These are phyloP conservation scores for Grifola frondosa DNA, from an alignment of 1,284 basidiomycete genomes.

Conservation along the genomic window DNA sequence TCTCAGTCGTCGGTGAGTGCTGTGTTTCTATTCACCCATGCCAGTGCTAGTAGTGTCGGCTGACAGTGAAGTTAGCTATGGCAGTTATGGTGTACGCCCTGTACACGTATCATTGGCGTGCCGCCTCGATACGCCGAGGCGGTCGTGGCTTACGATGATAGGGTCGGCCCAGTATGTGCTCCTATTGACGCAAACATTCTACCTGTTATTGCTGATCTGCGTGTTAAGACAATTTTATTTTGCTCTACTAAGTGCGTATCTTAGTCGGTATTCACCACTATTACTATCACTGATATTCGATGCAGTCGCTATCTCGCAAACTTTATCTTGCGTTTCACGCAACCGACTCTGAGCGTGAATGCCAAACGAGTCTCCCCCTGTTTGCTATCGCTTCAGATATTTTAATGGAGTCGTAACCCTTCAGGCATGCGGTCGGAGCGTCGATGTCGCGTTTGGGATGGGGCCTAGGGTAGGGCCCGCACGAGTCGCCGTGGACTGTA, in stretches of 20 bases:
- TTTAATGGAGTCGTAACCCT: too few species aligned
- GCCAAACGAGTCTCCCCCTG: too few species aligned
- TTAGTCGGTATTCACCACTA: neutral
- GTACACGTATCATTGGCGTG: conserved; percentile 95
- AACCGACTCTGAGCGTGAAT: conserved; percentile 18
- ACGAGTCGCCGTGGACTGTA: too few species aligned
- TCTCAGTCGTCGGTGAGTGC: conserved; percentile 82
- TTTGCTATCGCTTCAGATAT: too few species aligned
- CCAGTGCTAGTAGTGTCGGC: too few species aligned
- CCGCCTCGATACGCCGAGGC: conserved; percentile 87
- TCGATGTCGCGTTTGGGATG: too few species aligned
- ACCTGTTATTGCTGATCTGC: conserved; percentile 2
- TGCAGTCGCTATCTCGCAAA: conserved; percentile 87
- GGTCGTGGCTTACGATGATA: conserved; percentile 97
- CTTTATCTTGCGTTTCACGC: conserved; percentile 80
- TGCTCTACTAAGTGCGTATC: conserved; percentile 71
- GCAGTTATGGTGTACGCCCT: conserved; percentile 96
- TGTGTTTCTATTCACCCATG: conserved; percentile 3
- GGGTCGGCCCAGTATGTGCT: conserved; percentile 75
- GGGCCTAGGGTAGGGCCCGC: too few species aligned
- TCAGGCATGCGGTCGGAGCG: too few species aligned
- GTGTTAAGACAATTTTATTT: conserved; percentile 73
- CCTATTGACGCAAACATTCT: conserved; percentile 10
- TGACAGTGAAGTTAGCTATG: too few species aligned
- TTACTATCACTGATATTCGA: conserved; percentile 1